phyloP scores from a whole-genome alignment of 2,329 filamentous ascomycete species.

The Emmonsia crescens region DNA sequence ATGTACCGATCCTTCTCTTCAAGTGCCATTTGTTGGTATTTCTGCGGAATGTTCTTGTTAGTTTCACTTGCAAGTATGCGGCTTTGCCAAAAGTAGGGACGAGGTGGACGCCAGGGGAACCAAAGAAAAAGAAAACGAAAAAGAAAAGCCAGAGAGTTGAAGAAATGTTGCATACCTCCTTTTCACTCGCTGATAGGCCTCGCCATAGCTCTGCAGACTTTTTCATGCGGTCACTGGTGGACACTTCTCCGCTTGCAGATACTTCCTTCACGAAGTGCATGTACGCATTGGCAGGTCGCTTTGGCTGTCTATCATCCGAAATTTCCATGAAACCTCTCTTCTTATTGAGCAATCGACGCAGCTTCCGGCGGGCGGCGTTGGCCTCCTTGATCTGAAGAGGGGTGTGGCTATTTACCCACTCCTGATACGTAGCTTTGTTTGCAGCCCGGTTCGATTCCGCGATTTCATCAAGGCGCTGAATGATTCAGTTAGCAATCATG shows the following conservation, averaged over 20 bases:
- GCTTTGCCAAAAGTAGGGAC: not conserved
- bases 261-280: slow-evolving; percentile 38
- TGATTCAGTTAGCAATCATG: slow-evolving; percentile 1
- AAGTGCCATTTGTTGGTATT: slow-evolving; percentile 15
- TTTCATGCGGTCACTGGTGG: slow-evolving; percentile 28
- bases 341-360: slow-evolving; percentile 17
- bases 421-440: slow-evolving; percentile 35
- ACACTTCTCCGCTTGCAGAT: slow-evolving; percentile 39
- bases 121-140: not conserved
- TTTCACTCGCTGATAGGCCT: slow-evolving; percentile 27
- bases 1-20: slow-evolving; percentile 16
- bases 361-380: slow-evolving; percentile 45
- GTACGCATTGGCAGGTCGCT: slow-evolving; percentile 31
- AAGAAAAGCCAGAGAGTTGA: not conserved
- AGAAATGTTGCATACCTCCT: slow-evolving; percentile 15
- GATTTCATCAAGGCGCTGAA: slow-evolving; percentile 44
- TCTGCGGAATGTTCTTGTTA: slow-evolving; percentile 9
- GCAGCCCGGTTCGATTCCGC: slow-evolving; percentile 38
- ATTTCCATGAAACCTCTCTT: slow-evolving; percentile 25
- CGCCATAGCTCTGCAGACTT: slow-evolving; percentile 8
- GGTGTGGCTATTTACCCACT: slow-evolving; percentile 47
- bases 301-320: slow-evolving; percentile 45
- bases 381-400: slow-evolving; percentile 48
- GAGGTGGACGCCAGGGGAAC: not conserved
- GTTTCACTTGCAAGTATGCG: not conserved